phyloP scores from a whole-genome alignment of 495 filamentous ascomycete genomes.

The Xylaria longipes region DNA sequence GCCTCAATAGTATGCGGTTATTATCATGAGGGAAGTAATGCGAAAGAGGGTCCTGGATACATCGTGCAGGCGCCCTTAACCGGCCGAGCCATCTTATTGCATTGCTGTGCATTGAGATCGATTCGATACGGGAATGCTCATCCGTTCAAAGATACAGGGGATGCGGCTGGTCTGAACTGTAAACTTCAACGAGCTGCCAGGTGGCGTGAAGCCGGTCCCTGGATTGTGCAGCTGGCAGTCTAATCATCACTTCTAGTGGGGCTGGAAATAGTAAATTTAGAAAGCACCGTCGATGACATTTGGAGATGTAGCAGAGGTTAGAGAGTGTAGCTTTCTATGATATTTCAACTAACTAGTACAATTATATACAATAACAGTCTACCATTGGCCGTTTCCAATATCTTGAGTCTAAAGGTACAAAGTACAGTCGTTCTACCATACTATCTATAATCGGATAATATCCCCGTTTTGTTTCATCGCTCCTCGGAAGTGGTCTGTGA shows the following conservation, averaged over 20 bases:
- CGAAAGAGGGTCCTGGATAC: background rate
- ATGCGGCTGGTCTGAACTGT: background rate
- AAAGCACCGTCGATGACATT: no score
- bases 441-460: conserved; percentile 47
- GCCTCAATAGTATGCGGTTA: background rate
- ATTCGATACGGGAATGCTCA: conserved; percentile 20
- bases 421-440: background rate
- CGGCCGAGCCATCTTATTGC: conserved; percentile 35
- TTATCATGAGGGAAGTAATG: background rate
- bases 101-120: conserved; percentile 29
- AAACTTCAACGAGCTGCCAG: background rate
- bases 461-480: conserved; percentile 57
- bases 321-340: background rate
- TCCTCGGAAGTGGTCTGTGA: conserved; percentile 77
- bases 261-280: background rate
- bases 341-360: background rate
- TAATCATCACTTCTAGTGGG: no score
- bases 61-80: conserved; percentile 17
- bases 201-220: background rate
- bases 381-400: background rate
- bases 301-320: no score
- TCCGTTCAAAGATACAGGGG: background rate
- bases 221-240: background rate
- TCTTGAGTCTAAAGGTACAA: background rate
- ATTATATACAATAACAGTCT: background rate